A percentile compares a stretch with the other conserved stretches of the same genome.
Evolutionary conservation across 2,329 filamentous ascomycete species (phyloP).

Genomic region (Davidsoniella neocaledoniae): DNA sequence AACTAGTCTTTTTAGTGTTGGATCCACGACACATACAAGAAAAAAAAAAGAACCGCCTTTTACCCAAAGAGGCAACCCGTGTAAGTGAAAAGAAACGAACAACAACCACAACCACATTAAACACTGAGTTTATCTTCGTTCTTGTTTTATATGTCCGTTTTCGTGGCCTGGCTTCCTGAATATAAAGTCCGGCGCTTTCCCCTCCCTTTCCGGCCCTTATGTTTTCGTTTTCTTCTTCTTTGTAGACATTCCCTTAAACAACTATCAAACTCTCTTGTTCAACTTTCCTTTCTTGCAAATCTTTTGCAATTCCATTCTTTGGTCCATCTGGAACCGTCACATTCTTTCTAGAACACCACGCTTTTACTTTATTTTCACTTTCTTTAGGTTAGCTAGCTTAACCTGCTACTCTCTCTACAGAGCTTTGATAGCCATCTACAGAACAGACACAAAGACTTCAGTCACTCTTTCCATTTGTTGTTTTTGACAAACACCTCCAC

Average conservation of each 20-base stretch:
- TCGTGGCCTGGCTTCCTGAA: no score
- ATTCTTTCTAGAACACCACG: background rate
- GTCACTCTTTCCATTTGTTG: background rate
- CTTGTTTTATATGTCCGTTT: no score
- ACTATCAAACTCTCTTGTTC: no score
- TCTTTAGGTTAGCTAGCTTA: background rate
- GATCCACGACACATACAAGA: no score
- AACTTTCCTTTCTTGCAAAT: background rate
- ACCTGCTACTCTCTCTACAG: background rate
- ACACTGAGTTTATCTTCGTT: no score
- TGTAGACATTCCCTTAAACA: no score
- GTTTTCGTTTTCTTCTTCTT: no score
- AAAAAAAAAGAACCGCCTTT: background rate
- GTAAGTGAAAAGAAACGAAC: no score
- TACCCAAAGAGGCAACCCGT: background rate
- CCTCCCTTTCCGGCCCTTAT: no score
- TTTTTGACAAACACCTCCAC: background rate
- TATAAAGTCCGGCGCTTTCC: no score
- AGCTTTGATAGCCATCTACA: slow-evolving; percentile 2
- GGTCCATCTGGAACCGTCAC: slow-evolving; percentile 4
- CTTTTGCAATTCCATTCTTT: slow-evolving; percentile 5
- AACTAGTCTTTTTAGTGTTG: no score
- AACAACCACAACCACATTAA: no score
- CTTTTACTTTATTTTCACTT: background rate
- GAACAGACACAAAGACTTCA: background rate